Evolutionary conservation across 2,329 filamentous ascomycete species (phyloP).

Genomic region (Onygenales sp.): DNA sequence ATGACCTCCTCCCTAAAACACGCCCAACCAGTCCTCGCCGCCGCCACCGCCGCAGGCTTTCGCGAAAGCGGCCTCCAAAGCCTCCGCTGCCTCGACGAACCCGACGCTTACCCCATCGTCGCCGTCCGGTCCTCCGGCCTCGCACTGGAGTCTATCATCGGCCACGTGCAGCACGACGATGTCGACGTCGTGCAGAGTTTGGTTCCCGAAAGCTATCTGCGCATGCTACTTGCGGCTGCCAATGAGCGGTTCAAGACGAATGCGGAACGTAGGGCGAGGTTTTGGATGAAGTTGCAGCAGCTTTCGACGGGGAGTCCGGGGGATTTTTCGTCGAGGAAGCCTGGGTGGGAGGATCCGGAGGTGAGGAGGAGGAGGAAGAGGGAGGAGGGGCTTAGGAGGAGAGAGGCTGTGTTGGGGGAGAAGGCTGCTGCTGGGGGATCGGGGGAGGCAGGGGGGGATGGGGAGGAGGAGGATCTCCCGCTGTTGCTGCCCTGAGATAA

Average conservation of each 20-base stretch:
- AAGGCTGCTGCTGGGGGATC: not conserved
- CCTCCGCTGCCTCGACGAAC: conserved; percentile 45
- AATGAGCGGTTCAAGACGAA: conserved; percentile 49
- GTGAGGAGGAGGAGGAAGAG: conserved; percentile 30
- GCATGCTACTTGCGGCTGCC: conserved; percentile 56
- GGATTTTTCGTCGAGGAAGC: conserved; percentile 2
- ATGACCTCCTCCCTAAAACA: conserved; percentile 65
- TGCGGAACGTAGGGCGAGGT: conserved; percentile 29
- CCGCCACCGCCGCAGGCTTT: conserved; percentile 73
- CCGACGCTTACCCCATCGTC: conserved; percentile 58
- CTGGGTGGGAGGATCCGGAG: conserved; percentile 30
- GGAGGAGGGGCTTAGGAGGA: conserved; percentile 30
- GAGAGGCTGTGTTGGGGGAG: conserved; percentile 12
- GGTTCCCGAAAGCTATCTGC: conserved; percentile 60
- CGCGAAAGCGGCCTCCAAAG: conserved; percentile 70
- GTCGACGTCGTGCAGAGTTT: conserved; percentile 39
- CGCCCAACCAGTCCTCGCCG: conserved; percentile 65
- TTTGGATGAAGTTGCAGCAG: conserved; percentile 21
- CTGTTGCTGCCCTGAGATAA: not conserved
- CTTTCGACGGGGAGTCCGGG: conserved; percentile 12
- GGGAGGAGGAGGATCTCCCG: not conserved
- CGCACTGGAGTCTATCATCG: conserved; percentile 71
- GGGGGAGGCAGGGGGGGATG: not conserved
- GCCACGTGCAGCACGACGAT: conserved; percentile 29
- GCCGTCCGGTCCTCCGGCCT: conserved; percentile 78